These are phyloP conservation scores for Poronia punctata DNA, from an alignment of 495 filamentous ascomycete species.

Conservation along the genomic window DNA sequence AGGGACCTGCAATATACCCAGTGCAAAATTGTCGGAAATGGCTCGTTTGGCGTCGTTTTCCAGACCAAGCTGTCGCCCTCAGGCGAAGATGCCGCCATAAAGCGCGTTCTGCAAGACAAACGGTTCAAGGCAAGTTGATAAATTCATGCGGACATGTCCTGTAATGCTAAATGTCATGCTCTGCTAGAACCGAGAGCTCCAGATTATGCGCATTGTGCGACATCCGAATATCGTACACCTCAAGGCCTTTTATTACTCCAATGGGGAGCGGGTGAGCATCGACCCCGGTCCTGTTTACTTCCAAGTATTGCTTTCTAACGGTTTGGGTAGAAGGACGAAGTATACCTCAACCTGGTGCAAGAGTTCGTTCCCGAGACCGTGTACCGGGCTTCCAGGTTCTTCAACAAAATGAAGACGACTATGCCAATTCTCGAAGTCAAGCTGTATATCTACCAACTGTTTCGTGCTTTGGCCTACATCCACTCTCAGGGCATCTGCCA, in stretches of 20 bases:
- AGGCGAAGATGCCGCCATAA: constrained; percentile 97
- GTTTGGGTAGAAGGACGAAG: constrained; percentile 81
- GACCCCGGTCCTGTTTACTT: background rate
- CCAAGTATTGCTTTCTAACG: constrained; percentile 15
- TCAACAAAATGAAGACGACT: constrained; percentile 99
- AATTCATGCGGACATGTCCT: no score
- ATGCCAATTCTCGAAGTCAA: constrained; percentile 99
- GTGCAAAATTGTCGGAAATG: constrained; percentile 99
- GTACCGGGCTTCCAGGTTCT: constrained; percentile 96
- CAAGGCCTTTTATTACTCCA: constrained; percentile 99
- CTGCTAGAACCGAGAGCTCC: constrained; percentile 90
- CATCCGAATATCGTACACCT: constrained; percentile 98
- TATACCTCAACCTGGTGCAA: constrained; percentile 96
- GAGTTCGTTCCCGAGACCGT: constrained; percentile 99
- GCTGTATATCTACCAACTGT: constrained; percentile 99
- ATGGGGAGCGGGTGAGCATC: constrained; percentile 82
- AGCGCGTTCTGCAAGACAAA: constrained; percentile 97
- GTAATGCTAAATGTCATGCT: background rate
- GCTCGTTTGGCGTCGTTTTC: constrained; percentile 97
- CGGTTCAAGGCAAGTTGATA: constrained; percentile 77
- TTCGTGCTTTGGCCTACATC: constrained; percentile 96
- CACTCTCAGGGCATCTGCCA: constrained; percentile 99
- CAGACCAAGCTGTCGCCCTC: constrained; percentile 96
- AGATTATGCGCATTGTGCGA: constrained; percentile 98
- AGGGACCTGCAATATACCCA: constrained; percentile 97